A percentile compares a stretch with the other conserved stretches of the same genome.
These are phyloP conservation scores for Betula pendula DNA, from an alignment of 306 rosid genomes.

Conservation along the genomic window DNA sequence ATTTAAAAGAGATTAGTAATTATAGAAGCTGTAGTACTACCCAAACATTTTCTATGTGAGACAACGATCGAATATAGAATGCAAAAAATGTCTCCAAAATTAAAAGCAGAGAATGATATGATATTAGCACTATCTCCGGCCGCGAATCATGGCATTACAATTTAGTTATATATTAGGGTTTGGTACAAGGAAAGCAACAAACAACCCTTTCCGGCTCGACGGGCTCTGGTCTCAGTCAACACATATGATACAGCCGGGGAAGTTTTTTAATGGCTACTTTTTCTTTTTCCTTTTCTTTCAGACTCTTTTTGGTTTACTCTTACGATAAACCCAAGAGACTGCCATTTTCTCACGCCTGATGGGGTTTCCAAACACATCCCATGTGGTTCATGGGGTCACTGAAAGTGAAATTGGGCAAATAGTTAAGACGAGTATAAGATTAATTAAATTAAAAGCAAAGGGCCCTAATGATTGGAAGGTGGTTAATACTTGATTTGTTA, in stretches of 20 bases:
- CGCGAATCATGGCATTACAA: not conserved
- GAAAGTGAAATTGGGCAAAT: not conserved
- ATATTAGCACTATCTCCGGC: not conserved
- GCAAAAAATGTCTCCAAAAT: not conserved
- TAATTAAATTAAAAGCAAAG: not conserved
- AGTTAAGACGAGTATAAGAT: not conserved
- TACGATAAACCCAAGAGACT: not conserved
- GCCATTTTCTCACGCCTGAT: conserved; percentile 10
- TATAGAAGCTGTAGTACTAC: too few relatives aligned
- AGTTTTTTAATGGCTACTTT: not conserved
- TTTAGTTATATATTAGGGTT: not conserved
- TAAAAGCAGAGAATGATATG: not conserved
- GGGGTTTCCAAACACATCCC: conserved; percentile 19
- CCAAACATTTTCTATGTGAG: too few relatives aligned
- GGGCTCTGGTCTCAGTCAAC: not conserved
- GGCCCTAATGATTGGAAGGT: conserved; percentile 35
- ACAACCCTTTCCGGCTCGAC: not conserved
- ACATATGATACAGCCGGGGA: not conserved
- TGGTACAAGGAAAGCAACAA: not conserved
- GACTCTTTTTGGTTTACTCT: not conserved
- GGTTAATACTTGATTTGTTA: conserved; percentile 23
- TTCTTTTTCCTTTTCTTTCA: not conserved
- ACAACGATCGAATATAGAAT: too few relatives aligned
- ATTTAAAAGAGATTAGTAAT: too few relatives aligned
- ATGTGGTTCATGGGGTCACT: conserved; percentile 29